Evolutionary conservation across 495 filamentous ascomycete genomes (phyloP), one percentile per base, ranked within the genome.

Genomic region (Penicillium bialowiezense): DNA sequence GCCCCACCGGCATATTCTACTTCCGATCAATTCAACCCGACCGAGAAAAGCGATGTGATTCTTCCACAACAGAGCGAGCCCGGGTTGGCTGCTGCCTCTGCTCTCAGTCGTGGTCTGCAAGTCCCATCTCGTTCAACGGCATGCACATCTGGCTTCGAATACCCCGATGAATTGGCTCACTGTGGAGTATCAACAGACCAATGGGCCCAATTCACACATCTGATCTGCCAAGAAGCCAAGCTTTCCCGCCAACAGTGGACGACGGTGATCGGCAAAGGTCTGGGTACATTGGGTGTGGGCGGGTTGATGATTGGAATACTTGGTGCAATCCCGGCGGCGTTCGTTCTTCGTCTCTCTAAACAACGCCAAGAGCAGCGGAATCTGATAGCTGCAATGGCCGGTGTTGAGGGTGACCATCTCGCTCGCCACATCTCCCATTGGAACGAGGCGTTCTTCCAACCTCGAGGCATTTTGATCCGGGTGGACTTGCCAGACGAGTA

Each of bases 401-500:
- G 55, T 0, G 39, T 13, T 2, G 15, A 44, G 4, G 54, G 48
- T 0, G 38, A 53, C 17, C 32, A 13, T 4, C 55, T 72, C 1
- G 34, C 60, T 13, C 40, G 37, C 4, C 62, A 68, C 38, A 62
- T 72, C 31, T 47, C 50, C 0, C 17, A 43, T 6, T 71, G 69
- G 69, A 72, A 72, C 48, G 60, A 68, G 35, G 48, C 41, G 12
- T 63, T 66, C 40, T 69, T 72, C 33, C 26, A 44, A 24, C 64
- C 65, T 6, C 45, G 59, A 4, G 66, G 68, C 1, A 32, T 71
- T 12, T n/a, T 71, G 42, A 66, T 71, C 26, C 60, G 69, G 13
- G 60, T 72, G 6, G 69, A 72, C 42, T 37, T 72, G 38, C 69
- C 68, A 0, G 51, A 60, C 34, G 66, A 70, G 33, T 53, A 63